phyloP scores from a whole-genome alignment of 2,329 filamentous ascomycete genomes.

The Epichloe glyceriae region DNA sequence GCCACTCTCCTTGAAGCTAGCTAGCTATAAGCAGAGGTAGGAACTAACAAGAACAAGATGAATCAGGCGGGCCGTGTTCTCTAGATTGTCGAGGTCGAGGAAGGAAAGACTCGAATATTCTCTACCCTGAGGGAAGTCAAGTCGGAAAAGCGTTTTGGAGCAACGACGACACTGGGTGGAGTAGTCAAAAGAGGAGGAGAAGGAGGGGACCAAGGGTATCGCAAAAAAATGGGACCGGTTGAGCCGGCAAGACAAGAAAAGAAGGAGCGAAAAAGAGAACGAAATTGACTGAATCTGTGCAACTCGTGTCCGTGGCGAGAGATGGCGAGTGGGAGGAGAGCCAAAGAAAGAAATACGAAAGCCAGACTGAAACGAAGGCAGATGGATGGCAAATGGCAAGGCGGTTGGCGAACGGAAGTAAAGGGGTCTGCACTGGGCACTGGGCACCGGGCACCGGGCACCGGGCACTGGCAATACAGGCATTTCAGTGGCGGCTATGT shows the following conservation, averaged over 20 bases:
- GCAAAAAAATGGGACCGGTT: background rate
- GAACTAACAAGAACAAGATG: background rate
- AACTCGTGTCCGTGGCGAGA: background rate
- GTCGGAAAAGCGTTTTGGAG: background rate
- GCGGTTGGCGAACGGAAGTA: background rate
- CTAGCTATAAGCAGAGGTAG: background rate
- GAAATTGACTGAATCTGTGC: background rate
- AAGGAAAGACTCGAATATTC: constrained; percentile 1
- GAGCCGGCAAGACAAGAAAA: background rate
- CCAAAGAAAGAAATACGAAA: background rate
- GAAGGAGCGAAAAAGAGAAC: background rate
- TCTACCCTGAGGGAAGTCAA: background rate
- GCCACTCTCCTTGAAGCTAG: background rate
- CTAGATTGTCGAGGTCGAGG: background rate
- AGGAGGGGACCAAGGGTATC: constrained; percentile 3
- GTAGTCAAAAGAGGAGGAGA: background rate
- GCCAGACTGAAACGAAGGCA: background rate
- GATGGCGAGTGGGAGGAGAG: background rate
- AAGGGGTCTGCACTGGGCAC: background rate
- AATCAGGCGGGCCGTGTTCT: background rate
- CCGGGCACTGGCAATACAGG: background rate
- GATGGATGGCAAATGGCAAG: too few relatives aligned
- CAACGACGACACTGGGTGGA: constrained; percentile 1
- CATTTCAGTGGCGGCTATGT: too few relatives aligned
- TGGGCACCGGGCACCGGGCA: background rate